Evolutionary conservation across 768 basidiomycete species (phyloP), one percentile per base, ranked within the genome.

Genomic region (Hericium rajendrae): DNA sequence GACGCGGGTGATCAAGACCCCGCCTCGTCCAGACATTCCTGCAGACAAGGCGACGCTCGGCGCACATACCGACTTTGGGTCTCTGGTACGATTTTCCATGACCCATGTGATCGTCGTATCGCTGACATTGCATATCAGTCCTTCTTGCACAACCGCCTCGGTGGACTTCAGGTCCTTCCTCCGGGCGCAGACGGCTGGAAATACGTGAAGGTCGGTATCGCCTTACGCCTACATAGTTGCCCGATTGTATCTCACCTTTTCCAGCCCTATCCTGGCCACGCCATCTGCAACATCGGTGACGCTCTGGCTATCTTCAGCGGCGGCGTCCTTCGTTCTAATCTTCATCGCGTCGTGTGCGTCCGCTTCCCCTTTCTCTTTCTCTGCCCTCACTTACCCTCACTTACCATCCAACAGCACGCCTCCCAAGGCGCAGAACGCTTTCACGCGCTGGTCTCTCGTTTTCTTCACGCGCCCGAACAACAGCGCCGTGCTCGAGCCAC

Each of bases 401-500:
- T 48, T 6, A 2, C 10, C n/a, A 10, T 16, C 2, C 38, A 40
- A 37, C 46, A 67, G 63, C 0, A 77, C 83, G 12, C 81, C 86
- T 0, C 85, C 86, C 0, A 79, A 81, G 6, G 60, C 68, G 3
- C 86, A 89, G 67, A 70, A 70, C 1, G 66, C 72, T 6, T 67
- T 73, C 32, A 78, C 79, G 38, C 75, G 86, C 9, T 86, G 82
- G 79, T 88, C 85, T 4, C 69, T 86, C 11, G 85, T 84, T 0
- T 88, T 79, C 69, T 86, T 88, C 70, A 81, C 78, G 0, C 74
- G 86, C 20, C 85, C 85, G 0, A 79, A 78, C 6, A 76, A 84
- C 64, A 72, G 73, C 2, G 70, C 76, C 39, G 57, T 74, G 1
- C 76, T 86, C 8, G 75, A 73, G 8, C 77, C 84, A 2, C 69